Conservation (phyloP, 805 yeast species). For the Saturnispora hagleri region DNA sequence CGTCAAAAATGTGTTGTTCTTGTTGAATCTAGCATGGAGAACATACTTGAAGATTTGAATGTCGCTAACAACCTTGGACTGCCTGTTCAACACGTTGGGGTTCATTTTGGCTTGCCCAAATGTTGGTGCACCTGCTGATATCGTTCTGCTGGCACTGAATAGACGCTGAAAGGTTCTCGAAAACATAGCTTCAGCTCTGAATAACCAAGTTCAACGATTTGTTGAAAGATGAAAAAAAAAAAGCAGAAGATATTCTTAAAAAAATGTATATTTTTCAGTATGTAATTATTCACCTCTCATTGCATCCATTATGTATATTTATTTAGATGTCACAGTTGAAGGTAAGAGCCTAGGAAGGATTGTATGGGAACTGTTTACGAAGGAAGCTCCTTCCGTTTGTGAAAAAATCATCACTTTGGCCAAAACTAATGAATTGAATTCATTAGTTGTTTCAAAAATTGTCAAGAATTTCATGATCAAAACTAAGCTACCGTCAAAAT, state of each 20-base stretch:
- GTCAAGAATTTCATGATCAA: slow-evolving; percentile 64
- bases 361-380: slow-evolving; percentile 43
- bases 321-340: slow-evolving; percentile 36
- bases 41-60: slow-evolving; percentile 49
- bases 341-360: slow-evolving; percentile 43
- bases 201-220: neutral
- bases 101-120: slow-evolving; percentile 22
- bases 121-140: slow-evolving; percentile 12
- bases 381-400: slow-evolving; percentile 48
- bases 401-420: slow-evolving; percentile 44
- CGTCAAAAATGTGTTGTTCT: slow-evolving; percentile 77
- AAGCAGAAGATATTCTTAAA: neutral
- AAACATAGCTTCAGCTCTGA: neutral
- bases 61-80: slow-evolving; percentile 13
- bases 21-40: slow-evolving; percentile 65
- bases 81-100: slow-evolving; percentile 9
- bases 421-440: slow-evolving; percentile 31
- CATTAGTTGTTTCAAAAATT: slow-evolving; percentile 50
- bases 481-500: slow-evolving; percentile 48
- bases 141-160: neutral
- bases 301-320: slow-evolving; percentile 6
- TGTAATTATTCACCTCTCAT: neutral
- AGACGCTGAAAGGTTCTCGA: slow-evolving; percentile 4
- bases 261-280: neutral
- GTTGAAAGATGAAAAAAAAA: neutral